A percentile compares a stretch with the other conserved stretches of the same genome.
Conservation (phyloP, 2,329 filamentous ascomycete genomes). For the Fusarium globosum region DNA sequence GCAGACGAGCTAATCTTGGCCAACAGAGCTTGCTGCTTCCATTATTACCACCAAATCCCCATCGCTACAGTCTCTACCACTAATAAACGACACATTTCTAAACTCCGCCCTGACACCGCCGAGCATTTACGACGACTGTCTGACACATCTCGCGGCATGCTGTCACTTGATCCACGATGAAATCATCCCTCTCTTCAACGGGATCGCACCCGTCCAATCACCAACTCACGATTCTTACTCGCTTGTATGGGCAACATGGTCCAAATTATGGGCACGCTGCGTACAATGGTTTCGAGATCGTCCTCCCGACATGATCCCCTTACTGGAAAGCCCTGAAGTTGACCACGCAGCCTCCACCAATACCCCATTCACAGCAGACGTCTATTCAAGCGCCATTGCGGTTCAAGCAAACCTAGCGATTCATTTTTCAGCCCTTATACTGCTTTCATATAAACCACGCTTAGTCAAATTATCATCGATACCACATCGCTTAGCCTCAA, state of each 20-base stretch:
- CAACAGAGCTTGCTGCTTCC: constrained; percentile 12
- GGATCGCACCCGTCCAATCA: not conserved
- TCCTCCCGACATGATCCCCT: constrained; percentile 12
- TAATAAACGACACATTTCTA: not conserved
- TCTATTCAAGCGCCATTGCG: constrained; percentile 14
- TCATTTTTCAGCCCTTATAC: constrained; percentile 9
- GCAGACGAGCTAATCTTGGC: not conserved
- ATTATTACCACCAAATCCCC: not conserved
- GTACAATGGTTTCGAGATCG: constrained; percentile 21
- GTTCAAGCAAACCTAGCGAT: constrained; percentile 6
- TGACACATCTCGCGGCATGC: constrained; percentile 7
- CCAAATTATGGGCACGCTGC: constrained; percentile 9
- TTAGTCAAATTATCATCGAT: constrained; percentile 6
- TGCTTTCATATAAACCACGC: constrained; percentile 10
- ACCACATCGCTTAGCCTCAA: not conserved
- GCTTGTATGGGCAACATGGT: constrained; percentile 14
- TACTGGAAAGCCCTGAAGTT: constrained; percentile 5
- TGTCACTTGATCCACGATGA: constrained; percentile 2
- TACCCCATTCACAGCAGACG: constrained; percentile 15
- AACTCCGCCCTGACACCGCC: not conserved
- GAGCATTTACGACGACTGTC: constrained; percentile 1
- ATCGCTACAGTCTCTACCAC: not conserved
- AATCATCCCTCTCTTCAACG: constrained; percentile 9
- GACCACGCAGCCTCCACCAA: not conserved
- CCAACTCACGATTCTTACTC: constrained; percentile 13